Evolutionary conservation across 352 stramenopile species (phyloP), one percentile per base, ranked within the genome.

Genomic region (Pythium monospermum): DNA sequence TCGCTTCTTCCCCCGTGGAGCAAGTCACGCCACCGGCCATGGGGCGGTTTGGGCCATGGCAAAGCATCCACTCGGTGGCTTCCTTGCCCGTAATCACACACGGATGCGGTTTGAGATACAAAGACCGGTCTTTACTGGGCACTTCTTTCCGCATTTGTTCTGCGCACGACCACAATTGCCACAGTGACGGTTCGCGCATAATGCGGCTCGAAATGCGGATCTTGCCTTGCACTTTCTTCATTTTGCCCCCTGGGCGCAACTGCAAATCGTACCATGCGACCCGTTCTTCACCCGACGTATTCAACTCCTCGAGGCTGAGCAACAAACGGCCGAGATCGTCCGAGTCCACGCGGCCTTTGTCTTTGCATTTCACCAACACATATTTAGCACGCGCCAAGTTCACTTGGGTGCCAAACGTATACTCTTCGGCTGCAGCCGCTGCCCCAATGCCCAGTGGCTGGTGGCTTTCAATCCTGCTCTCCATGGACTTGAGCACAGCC

Each of bases 211-310:
- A 90, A 49, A 94, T 85, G 16, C 70, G 57, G 40, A 94, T 66
- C 66, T 90, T 90, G 8, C 83, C 83, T 59, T 91, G 78, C 37
- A 91, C 81, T 40, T 80, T 69, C 56, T 92, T 94, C 80, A 91
- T 91, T 49, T 85, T 87, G 16, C 81, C 74, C n/a, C 79, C 76
- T 5, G 78, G 76, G 19, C 83, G 68, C 43, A 91, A 46, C 54
- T 94, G 83, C 54, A 94, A 61, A 52, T 94, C 83, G 65, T 94
- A 94, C 81, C 81, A 94, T 23, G 78, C 77, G 10, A 90, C 76
- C 28, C 79, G 71, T 49, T 94, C 83, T 51, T 92, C 76, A 11
- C 81, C 83, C 45, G 70, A 88, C 6, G 81, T 91, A 61, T 92
- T 87, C 37, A 94, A 65, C 47, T 94, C 80, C 43, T 94, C 83